Evolutionary conservation across 2,329 filamentous ascomycete species (phyloP).

Genomic region (Fusarium mundagurra): DNA sequence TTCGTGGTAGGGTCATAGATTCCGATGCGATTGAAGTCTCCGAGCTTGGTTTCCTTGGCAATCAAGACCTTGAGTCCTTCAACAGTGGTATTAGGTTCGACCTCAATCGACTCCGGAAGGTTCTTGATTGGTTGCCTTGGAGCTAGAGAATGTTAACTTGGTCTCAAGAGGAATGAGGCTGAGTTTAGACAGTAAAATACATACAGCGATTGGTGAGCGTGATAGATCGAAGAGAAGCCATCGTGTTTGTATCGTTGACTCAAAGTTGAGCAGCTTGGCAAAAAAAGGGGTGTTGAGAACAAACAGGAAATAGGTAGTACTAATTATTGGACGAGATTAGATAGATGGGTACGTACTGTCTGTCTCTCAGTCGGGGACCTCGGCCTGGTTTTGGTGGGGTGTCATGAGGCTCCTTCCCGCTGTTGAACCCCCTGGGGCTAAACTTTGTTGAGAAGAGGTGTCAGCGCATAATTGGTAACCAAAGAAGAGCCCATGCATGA

Average conservation of each 20-base stretch:
- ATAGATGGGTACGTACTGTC: constrained; percentile 20
- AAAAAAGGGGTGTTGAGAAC: constrained; percentile 22
- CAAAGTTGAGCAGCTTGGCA: constrained; percentile 2
- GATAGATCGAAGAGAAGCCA: constrained; percentile 50
- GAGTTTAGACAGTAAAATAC: background rate
- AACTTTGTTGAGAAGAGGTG: background rate
- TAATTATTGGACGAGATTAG: constrained; percentile 20
- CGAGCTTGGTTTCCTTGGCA: constrained; percentile 60
- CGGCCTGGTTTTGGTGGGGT: constrained; percentile 18
- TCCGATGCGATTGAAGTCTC: constrained; percentile 70
- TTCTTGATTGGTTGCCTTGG: constrained; percentile 63
- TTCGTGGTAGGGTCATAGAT: constrained; percentile 68
- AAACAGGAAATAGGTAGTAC: constrained; percentile 23
- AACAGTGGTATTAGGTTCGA: constrained; percentile 62
- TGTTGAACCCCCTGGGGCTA: constrained; percentile 7
- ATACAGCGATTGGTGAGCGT: constrained; percentile 56
- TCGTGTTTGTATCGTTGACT: constrained; percentile 26
- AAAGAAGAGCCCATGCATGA: background rate
- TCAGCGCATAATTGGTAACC: background rate
- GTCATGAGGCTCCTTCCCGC: background rate
- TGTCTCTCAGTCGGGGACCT: constrained; percentile 8
- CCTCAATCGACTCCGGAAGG: constrained; percentile 62
- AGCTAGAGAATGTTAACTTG: constrained; percentile 44
- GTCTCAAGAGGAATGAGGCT: background rate
- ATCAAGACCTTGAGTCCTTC: constrained; percentile 68